Evolutionary conservation across 2,329 filamentous ascomycete genomes (phyloP).

Genomic region (Aspergillus caelatus): DNA sequence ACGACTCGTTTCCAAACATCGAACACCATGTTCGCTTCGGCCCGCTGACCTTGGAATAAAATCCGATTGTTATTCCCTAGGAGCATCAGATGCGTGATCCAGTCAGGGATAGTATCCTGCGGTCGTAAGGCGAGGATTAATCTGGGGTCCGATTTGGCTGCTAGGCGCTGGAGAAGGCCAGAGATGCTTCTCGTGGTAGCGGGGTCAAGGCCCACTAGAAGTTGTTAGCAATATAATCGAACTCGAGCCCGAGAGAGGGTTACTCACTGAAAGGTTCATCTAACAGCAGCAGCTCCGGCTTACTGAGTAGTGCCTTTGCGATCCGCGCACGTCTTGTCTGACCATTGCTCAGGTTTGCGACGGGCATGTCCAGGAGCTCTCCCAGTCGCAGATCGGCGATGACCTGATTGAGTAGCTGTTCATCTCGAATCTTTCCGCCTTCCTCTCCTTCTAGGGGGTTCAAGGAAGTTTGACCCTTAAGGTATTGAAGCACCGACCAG

Average conservation of each 20-base stretch:
- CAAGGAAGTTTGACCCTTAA: constrained; percentile 79
- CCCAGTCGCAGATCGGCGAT: constrained; percentile 70
- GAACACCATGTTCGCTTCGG: constrained; percentile 56
- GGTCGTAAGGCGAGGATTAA: constrained; percentile 78
- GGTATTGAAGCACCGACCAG: constrained; percentile 78
- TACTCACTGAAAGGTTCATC: constrained; percentile 83
- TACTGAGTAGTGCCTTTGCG: constrained; percentile 77
- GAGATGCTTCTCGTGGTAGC: constrained; percentile 74
- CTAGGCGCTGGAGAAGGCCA: constrained; percentile 68
- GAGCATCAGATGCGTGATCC: constrained; percentile 84
- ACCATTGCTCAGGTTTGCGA: constrained; percentile 89
- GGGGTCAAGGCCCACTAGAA: constrained; percentile 80
- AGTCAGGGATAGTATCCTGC: constrained; percentile 84
- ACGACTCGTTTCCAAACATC: constrained; percentile 32
- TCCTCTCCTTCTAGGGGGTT: constrained; percentile 67
- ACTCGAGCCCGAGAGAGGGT: background rate
- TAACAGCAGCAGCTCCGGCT: constrained; percentile 78
- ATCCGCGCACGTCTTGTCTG: constrained; percentile 87
- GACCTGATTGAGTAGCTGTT: constrained; percentile 61
- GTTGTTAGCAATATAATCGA: background rate
- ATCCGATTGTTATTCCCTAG: constrained; percentile 69
- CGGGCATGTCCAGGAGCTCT: constrained; percentile 74
- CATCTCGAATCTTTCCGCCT: constrained; percentile 55
- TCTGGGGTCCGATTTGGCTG: constrained; percentile 67
- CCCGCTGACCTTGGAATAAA: constrained; percentile 66